A percentile compares a stretch with the other conserved stretches of the same genome.
phyloP scores from a whole-genome alignment of 2,329 filamentous ascomycete genomes.

The Macrophomina phaseolina region DNA sequence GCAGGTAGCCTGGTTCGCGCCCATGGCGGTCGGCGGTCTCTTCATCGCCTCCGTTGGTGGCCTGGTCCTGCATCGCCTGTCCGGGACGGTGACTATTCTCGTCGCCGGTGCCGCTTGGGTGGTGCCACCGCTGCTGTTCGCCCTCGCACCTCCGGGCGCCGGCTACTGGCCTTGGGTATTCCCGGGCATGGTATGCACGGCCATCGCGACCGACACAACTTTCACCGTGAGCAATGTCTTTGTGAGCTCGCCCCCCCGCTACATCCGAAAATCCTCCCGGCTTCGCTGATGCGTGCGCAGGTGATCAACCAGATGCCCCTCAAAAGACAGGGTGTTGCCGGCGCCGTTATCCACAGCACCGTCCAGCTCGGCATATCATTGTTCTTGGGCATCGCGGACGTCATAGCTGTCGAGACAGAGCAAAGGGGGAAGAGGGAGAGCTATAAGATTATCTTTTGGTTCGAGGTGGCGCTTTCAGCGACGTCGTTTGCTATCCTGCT shows the following conservation, averaged over 20 bases:
- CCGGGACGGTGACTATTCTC: no score
- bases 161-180: conserved; percentile 77
- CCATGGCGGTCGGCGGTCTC: no score
- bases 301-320: background rate
- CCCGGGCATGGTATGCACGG: conserved; percentile 71
- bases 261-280: no score
- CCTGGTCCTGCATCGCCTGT: no score
- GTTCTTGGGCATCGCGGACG: conserved; percentile 72
- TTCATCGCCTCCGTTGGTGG: no score
- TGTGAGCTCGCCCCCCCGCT: conserved; percentile 38
- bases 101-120: conserved; percentile 49
- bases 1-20: no score
- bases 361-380: conserved; percentile 75
- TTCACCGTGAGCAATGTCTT: conserved; percentile 79
- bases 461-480: conserved; percentile 55
- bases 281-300: background rate
- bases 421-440: conserved; percentile 55
- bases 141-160: conserved; percentile 62
- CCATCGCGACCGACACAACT: conserved; percentile 74
- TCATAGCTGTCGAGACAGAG: conserved; percentile 59
- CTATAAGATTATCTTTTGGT: conserved; percentile 72
- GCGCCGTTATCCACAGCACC: conserved; percentile 69
- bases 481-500: conserved; percentile 7
- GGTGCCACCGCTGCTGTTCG: conserved; percentile 65
- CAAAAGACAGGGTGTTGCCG: conserved; percentile 69